These are phyloP conservation scores for Bretschneidera sinensis DNA, from an alignment of 345 rosid species.

Conservation along the genomic window DNA sequence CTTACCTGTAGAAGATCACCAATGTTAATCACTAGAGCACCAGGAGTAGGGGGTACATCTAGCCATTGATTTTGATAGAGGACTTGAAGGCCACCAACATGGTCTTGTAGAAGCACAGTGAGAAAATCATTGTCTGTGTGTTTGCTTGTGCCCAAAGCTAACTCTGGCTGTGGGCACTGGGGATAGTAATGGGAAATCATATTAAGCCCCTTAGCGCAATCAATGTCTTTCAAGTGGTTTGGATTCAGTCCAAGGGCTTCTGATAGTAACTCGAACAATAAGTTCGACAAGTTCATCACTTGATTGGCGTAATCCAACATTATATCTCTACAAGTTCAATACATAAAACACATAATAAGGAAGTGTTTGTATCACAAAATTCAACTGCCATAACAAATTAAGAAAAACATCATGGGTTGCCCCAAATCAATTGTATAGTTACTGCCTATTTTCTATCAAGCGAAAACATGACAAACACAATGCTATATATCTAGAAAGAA, in stretches of 20 bases:
- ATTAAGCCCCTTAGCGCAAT: constrained; percentile 32
- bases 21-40: constrained; percentile 43
- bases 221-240: constrained; percentile 34
- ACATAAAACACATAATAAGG: too few relatives aligned
- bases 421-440: too few relatives aligned
- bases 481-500: too few relatives aligned
- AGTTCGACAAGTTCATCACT: constrained; percentile 26
- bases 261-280: too few relatives aligned
- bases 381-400: too few relatives aligned
- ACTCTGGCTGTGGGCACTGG: too few relatives aligned
- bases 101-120: constrained; percentile 52
- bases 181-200: constrained; percentile 53
- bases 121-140: constrained; percentile 47
- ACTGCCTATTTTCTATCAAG: too few relatives aligned
- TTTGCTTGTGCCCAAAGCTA: constrained; percentile 44
- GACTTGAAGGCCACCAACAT: constrained; percentile 57
- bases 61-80: constrained; percentile 34
- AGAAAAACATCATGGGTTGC: too few relatives aligned
- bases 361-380: too few relatives aligned
- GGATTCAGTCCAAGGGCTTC: constrained; percentile 43
- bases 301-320: constrained; percentile 36
- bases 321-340: constrained; percentile 38
- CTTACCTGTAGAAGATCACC: constrained; percentile 64
- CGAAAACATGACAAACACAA: too few relatives aligned
- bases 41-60: constrained; percentile 42